Percentiles rank a stretch among this genome's conserved stretches.
Conservation (phyloP, 257 asterid species). For the Scutellaria baicalensis region DNA sequence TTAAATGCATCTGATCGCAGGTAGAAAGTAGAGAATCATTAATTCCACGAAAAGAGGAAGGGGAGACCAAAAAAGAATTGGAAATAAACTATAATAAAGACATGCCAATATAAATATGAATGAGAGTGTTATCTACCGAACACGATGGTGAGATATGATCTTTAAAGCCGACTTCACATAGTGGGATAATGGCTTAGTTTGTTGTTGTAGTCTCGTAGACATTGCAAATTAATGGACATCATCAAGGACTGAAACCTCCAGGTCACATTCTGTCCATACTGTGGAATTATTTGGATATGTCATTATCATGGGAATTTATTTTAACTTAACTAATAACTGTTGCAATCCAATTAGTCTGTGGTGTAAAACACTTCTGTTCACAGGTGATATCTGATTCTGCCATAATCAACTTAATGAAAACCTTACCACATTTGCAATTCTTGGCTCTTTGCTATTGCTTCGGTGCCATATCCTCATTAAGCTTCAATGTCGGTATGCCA, state of each 20-base stretch:
- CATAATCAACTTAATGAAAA: slow-evolving; percentile 33
- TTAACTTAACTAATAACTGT: not conserved
- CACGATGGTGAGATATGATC: no score
- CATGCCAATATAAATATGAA: no score
- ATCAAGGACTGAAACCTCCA: not conserved
- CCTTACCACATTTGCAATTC: slow-evolving; percentile 43
- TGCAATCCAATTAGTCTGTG: not conserved
- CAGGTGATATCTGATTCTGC: slow-evolving; percentile 74
- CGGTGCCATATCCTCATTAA: slow-evolving; percentile 65
- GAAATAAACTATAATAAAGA: no score
- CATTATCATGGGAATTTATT: not conserved
- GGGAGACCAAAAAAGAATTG: no score
- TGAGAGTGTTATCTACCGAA: no score
- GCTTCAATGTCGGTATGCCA: slow-evolving; percentile 50
- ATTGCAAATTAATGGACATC: not conserved
- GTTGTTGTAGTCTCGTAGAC: not conserved
- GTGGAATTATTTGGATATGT: not conserved
- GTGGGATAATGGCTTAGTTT: no score
- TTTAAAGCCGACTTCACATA: no score
- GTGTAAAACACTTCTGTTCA: slow-evolving; percentile 14
- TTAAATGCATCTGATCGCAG: no score
- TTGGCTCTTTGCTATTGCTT: slow-evolving; percentile 74
- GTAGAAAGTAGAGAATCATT: no score
- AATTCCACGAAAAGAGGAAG: no score
- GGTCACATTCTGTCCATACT: not conserved